Evolutionary conservation across 257 asterid species (phyloP).

Genomic region (Capsicum baccatum): DNA sequence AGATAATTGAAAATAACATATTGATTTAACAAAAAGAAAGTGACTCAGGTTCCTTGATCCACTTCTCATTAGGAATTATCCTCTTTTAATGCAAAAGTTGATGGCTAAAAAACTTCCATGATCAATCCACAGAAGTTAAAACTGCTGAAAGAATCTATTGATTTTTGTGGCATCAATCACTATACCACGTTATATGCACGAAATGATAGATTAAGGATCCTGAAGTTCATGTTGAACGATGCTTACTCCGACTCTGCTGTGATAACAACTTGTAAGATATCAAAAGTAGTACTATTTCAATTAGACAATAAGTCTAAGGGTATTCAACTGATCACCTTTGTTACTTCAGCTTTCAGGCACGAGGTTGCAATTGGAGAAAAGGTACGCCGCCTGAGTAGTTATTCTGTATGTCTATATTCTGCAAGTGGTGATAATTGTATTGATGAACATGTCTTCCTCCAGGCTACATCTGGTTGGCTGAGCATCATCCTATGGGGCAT

Average conservation of each 20-base stretch:
- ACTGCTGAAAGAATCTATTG: constrained; percentile 64
- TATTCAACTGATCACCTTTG: constrained; percentile 27
- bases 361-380: constrained; percentile 78
- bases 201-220: constrained; percentile 58
- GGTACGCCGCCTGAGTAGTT: constrained; percentile 44
- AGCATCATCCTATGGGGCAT: constrained; percentile 89
- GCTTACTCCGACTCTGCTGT: constrained; percentile 78
- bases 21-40: constrained; percentile 27
- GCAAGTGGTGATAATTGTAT: not conserved
- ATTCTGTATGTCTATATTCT: not conserved
- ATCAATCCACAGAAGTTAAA: constrained; percentile 50
- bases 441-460: constrained; percentile 9
- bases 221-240: constrained; percentile 61
- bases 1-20: constrained; percentile 19
- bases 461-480: constrained; percentile 83
- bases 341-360: constrained; percentile 59
- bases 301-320: not conserved
- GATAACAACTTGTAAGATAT: constrained; percentile 65
- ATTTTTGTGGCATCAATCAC: constrained; percentile 83
- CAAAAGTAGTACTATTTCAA: not conserved
- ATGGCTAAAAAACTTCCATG: constrained; percentile 70
- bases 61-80: constrained; percentile 81
- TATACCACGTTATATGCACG: constrained; percentile 72
- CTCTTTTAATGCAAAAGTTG: constrained; percentile 81
- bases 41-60: constrained; percentile 92